Conservation (phyloP, 2,329 filamentous ascomycete species). For the Corynespora cassiicola region DNA sequence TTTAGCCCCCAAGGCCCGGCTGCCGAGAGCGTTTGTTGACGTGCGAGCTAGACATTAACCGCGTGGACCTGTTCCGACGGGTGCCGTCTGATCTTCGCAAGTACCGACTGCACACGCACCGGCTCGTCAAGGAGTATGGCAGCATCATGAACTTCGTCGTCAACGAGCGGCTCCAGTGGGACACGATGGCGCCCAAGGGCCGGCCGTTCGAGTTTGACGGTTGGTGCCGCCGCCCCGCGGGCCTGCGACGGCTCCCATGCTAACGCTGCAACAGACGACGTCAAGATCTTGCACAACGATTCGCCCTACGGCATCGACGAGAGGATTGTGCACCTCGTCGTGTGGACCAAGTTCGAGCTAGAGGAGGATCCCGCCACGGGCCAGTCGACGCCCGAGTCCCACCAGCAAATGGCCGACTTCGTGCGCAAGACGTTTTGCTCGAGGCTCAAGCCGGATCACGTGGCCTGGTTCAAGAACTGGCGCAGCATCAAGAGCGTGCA, state of each 20-base stretch:
- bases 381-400: conserved; percentile 70
- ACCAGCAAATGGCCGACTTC: conserved; percentile 72
- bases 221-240: conserved; percentile 1
- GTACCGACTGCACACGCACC: conserved; percentile 74
- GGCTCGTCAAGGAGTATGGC: conserved; percentile 71
- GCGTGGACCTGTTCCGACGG: conserved; percentile 78
- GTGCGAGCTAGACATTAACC: conserved; percentile 66
- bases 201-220: conserved; percentile 53
- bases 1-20: conserved; percentile 2
- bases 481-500: conserved; percentile 81
- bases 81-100: conserved; percentile 77
- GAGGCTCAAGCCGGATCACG: conserved; percentile 55
- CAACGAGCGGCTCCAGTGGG: conserved; percentile 73
- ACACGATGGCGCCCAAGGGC: conserved; percentile 49
- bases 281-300: conserved; percentile 84
- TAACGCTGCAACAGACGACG: conserved; percentile 58
- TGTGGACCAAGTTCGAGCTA: conserved; percentile 91
- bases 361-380: conserved; percentile 70
- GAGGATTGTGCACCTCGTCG: conserved; percentile 81
- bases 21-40: too few relatives aligned
- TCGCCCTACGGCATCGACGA: conserved; percentile 90
- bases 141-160: conserved; percentile 81
- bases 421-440: conserved; percentile 71
- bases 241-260: neutral
- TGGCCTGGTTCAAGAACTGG: conserved; percentile 93